phyloP scores from a whole-genome alignment of 768 basidiomycete genomes.

The Boletus vinaceobasis region DNA sequence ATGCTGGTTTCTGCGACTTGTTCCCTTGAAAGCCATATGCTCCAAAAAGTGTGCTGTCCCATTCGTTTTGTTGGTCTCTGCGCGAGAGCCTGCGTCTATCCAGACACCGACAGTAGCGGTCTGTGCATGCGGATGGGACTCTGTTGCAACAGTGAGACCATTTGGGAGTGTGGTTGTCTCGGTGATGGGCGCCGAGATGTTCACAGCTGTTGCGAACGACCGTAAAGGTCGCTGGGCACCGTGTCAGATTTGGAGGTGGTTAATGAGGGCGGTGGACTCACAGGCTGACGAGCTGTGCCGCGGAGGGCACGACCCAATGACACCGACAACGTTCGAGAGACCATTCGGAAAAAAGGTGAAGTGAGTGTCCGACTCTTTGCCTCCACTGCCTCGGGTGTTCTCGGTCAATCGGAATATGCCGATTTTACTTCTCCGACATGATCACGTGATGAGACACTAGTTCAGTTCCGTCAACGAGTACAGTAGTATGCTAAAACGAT shows the following conservation, averaged over 20 bases:
- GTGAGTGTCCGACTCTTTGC: not conserved
- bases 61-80: slow-evolving; percentile 91
- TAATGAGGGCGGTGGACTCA: slow-evolving; percentile 16
- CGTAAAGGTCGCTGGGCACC: slow-evolving; percentile 50
- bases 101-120: slow-evolving; percentile 99
- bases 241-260: not conserved
- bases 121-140: slow-evolving; percentile 84
- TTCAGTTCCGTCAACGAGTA: too few relatives aligned
- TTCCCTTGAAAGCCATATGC: slow-evolving; percentile 98
- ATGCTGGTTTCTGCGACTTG: slow-evolving; percentile 81
- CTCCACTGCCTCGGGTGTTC: slow-evolving; percentile 26
- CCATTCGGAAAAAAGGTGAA: slow-evolving; percentile 38
- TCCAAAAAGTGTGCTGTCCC: slow-evolving; percentile 99
- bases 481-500: not conserved
- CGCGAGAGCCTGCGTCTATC: slow-evolving; percentile 97
- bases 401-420: slow-evolving; percentile 28
- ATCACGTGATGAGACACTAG: slow-evolving; percentile 7
- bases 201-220: slow-evolving; percentile 71
- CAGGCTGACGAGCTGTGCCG: slow-evolving; percentile 35
- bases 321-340: slow-evolving; percentile 42
- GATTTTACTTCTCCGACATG: slow-evolving; percentile 21
- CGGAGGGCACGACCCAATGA: slow-evolving; percentile 43
- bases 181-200: slow-evolving; percentile 68
- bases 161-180: slow-evolving; percentile 91
- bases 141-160: slow-evolving; percentile 93